Percentiles rank a stretch among this genome's conserved stretches.
phyloP scores from a whole-genome alignment of 257 asterid genomes.

The Verbena officinalis region DNA sequence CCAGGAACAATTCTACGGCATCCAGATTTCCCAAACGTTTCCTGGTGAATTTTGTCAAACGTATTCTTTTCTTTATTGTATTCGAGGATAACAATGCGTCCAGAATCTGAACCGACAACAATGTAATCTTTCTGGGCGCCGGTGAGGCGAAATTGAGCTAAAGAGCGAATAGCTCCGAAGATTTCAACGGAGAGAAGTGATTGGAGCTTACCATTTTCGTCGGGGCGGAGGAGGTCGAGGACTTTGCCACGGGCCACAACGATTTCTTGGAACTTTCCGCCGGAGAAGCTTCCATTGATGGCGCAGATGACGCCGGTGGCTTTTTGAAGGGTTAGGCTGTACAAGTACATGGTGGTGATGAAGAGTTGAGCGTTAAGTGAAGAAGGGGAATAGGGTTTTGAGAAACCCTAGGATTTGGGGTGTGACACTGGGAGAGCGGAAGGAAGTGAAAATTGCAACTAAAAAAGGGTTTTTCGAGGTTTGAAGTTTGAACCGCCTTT shows the following conservation, averaged over 20 bases:
- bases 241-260: constrained; percentile 93
- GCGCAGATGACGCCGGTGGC: constrained; percentile 92
- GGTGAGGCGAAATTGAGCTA: constrained; percentile 93
- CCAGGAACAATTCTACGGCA: constrained; percentile 97
- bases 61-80: constrained; percentile 83
- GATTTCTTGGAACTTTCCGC: constrained; percentile 87
- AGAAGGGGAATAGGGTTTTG: constrained; percentile 36
- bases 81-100: constrained; percentile 83
- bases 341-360: constrained; percentile 64
- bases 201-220: constrained; percentile 92
- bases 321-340: constrained; percentile 87
- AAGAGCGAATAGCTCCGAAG: constrained; percentile 90
- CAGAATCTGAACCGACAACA: constrained; percentile 97
- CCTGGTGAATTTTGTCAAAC: constrained; percentile 92
- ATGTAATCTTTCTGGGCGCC: constrained; percentile 93
- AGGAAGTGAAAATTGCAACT: neutral
- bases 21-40: constrained; percentile 95
- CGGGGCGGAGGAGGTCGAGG: constrained; percentile 94
- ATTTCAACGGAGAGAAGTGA: constrained; percentile 86
- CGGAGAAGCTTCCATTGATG: constrained; percentile 94
- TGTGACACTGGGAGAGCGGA: constrained; percentile 19
- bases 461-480: neutral
- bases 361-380: constrained; percentile 27
- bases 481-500: neutral
- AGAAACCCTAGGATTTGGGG: constrained; percentile 43